Conservation (phyloP, 208 protist species). For the Trypanosoma avium region DNA sequence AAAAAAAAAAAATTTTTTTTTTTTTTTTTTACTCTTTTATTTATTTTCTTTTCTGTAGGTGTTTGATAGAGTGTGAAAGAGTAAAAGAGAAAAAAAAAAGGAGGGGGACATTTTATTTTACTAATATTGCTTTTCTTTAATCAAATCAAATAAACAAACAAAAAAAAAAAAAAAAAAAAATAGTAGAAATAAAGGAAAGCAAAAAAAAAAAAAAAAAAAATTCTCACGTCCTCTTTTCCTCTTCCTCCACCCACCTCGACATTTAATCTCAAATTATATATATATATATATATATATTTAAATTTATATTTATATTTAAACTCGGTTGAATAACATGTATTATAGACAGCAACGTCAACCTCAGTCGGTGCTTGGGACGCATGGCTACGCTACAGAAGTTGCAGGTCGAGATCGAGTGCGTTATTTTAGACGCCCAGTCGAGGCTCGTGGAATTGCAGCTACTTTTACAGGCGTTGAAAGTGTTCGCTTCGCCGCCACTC, state of each 20-base stretch:
- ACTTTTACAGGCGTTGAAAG: slow-evolving; percentile 23
- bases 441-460: slow-evolving; percentile 34
- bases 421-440: slow-evolving; percentile 85
- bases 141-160: slow-evolving; percentile 1
- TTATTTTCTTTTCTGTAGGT: too few species aligned
- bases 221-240: too few species aligned
- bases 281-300: slow-evolving; percentile 3
- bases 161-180: too few species aligned
- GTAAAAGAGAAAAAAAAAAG: too few species aligned
- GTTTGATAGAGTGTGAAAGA: too few species aligned
- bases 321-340: slow-evolving; percentile 14
- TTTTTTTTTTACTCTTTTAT: too few species aligned
- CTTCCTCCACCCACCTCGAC: too few species aligned
- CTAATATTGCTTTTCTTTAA: slow-evolving; percentile 2
- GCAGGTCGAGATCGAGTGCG: slow-evolving; percentile 83
- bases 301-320: slow-evolving; percentile 10
- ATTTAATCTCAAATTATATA: neutral
- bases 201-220: neutral
- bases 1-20: neutral
- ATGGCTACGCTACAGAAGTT: slow-evolving; percentile 72
- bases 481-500: slow-evolving; percentile 28
- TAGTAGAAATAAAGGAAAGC: neutral
- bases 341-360: slow-evolving; percentile 15
- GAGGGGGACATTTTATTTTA: too few species aligned
- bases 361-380: slow-evolving; percentile 41